Percentiles rank a stretch among this genome's conserved stretches.
Conservation (phyloP, 768 basidiomycete species). For the Hygrocybe coccinea region DNA sequence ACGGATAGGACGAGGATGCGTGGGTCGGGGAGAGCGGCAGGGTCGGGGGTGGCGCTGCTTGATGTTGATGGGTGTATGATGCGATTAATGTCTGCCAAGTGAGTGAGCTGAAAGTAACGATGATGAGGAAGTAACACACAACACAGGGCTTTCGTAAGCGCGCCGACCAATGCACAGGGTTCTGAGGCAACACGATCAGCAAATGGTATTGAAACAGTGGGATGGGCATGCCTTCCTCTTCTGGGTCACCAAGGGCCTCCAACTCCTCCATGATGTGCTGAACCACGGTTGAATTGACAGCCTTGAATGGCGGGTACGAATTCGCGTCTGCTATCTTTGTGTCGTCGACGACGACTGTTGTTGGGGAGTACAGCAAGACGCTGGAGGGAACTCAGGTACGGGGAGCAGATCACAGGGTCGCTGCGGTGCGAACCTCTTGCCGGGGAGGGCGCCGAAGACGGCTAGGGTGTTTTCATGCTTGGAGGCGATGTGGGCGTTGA, state of each 20-base stretch:
- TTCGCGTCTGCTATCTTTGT: conserved; percentile 58
- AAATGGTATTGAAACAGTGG: no score
- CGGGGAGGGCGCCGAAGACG: conserved; percentile 84
- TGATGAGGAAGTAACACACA: conserved; percentile 45
- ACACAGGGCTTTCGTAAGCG: conserved; percentile 88
- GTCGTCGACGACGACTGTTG: conserved; percentile 37
- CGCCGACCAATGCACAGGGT: conserved; percentile 76
- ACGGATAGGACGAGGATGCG: conserved; percentile 73
- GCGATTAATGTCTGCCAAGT: conserved; percentile 37
- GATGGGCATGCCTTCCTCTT: conserved; percentile 45
- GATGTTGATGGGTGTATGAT: conserved; percentile 30
- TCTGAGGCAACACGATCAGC: conserved; percentile 25
- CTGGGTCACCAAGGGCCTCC: conserved; percentile 43
- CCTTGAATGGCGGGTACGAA: conserved; percentile 77
- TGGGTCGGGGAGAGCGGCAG: conserved; percentile 33
- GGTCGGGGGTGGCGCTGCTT: conserved; percentile 27
- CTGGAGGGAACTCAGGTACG: conserved; percentile 35
- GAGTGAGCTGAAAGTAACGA: conserved; percentile 3
- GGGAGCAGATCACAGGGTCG: conserved; percentile 1
- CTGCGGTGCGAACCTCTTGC: conserved; percentile 59
- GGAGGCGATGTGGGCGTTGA: conserved; percentile 89
- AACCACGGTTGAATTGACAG: conserved; percentile 65
- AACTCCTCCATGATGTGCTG: conserved; percentile 59
- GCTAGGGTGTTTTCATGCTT: conserved; percentile 90
- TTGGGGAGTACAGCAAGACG: conserved; percentile 72